These are phyloP conservation scores for Hypericum perforatum DNA, from an alignment of 345 rosid species.

Conservation along the genomic window DNA sequence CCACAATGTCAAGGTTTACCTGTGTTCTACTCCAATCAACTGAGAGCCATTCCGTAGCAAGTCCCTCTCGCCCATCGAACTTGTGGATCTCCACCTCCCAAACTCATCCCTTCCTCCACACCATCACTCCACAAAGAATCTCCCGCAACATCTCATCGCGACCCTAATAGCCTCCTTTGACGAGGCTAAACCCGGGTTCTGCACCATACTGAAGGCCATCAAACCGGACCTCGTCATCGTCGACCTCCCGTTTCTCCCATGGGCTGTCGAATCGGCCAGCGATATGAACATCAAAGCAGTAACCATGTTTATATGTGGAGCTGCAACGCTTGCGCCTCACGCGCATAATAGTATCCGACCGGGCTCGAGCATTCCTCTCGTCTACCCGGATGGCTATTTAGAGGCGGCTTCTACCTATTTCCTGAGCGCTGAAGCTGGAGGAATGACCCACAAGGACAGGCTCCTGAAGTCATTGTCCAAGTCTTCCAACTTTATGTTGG, in stretches of 20 bases:
- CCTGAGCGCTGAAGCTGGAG: slow-evolving; percentile 3
- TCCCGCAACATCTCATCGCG: slow-evolving; percentile 25
- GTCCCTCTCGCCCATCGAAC: slow-evolving; percentile 7
- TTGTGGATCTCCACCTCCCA: slow-evolving; percentile 27
- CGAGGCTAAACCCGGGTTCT: slow-evolving; percentile 9
- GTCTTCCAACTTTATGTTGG: too few species aligned
- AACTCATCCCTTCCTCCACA: too few species aligned
- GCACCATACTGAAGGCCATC: slow-evolving; percentile 8
- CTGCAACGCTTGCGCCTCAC: slow-evolving; percentile 6
- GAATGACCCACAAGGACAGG: slow-evolving; percentile 12
- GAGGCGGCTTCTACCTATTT: slow-evolving; percentile 8
- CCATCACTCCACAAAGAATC: too few species aligned
- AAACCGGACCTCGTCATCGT: slow-evolving; percentile 23
- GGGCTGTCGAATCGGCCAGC: slow-evolving; percentile 17
- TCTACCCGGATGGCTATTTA: slow-evolving; percentile 9
- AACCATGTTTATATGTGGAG: slow-evolving; percentile 10
- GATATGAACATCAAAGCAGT: slow-evolving; percentile 16
- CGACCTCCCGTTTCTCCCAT: slow-evolving; percentile 29
- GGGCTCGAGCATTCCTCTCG: not conserved
- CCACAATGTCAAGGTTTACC: slow-evolving; percentile 15
- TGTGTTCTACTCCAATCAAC: slow-evolving; percentile 29
- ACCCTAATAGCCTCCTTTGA: slow-evolving; percentile 22
- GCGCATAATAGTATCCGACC: not conserved
- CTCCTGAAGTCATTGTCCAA: too few species aligned
- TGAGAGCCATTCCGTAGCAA: slow-evolving; percentile 11